These are phyloP conservation scores for Erysimum cheiranthoides DNA, from an alignment of 345 rosid species.

Conservation along the genomic window DNA sequence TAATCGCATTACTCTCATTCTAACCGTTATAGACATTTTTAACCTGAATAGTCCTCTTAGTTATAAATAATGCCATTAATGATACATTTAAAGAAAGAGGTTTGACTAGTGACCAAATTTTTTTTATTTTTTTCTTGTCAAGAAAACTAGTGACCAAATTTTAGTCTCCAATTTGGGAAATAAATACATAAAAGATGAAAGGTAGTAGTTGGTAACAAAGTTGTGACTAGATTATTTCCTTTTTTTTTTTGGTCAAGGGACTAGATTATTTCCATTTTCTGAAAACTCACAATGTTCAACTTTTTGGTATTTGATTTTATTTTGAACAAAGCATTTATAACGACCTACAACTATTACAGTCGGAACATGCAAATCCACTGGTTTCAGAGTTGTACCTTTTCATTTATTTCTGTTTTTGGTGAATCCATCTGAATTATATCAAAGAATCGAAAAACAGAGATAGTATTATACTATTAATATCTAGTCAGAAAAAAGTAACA, in stretches of 20 bases:
- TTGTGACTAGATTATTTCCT: constrained; percentile 1
- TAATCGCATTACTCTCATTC: constrained; percentile 21
- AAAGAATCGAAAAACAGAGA: constrained; percentile 15
- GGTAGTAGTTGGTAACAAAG: neutral
- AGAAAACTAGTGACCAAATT: neutral
- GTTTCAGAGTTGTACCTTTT: neutral
- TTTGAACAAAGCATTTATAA: constrained; percentile 20
- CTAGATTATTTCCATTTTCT: constrained; percentile 20
- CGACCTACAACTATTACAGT: constrained; percentile 5
- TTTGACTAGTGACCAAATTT: constrained; percentile 28
- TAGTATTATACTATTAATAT: constrained; percentile 17
- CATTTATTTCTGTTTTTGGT: constrained; percentile 2
- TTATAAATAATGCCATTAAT: constrained; percentile 19
- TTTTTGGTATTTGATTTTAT: neutral
- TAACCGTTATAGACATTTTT: constrained; percentile 13
- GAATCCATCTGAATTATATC: constrained; percentile 23
- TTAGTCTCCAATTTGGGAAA: constrained; percentile 20
- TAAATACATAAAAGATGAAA: neutral
- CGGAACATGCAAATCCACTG: constrained; percentile 15
- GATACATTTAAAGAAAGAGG: neutral
- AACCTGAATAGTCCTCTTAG: neutral
- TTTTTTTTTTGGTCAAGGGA: too few relatives aligned
- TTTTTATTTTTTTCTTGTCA: too few relatives aligned
- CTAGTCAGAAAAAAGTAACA: neutral
- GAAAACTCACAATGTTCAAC: constrained; percentile 28